Evolutionary conservation across 192 early-diverging fungal genomes (phyloP), one percentile per base, ranked within the genome.

Genomic region (Jimgerdemannia lactiflua): DNA sequence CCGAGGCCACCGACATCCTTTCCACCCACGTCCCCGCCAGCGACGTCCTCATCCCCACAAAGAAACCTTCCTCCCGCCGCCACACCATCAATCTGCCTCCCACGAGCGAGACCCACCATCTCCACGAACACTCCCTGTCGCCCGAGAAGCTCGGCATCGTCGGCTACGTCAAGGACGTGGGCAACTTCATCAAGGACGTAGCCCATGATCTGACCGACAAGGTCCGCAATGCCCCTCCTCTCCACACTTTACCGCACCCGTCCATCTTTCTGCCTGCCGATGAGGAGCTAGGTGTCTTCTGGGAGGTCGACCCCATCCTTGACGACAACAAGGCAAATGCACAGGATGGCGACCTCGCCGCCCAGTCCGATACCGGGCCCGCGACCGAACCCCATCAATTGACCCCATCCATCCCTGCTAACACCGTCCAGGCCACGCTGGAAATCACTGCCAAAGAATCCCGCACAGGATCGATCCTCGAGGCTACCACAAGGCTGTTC

Each of bases 101-200:
- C 8, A 59, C 6, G 49, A 59, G 49, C 49, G 29, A 29, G 29
- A 29, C 49, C 49, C 2, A 59, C 49, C 64, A 64, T 40, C 29
- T 71, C 42, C 42, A 67, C 20, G 72, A 78, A 29, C 80, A 83
- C 41, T 77, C 71, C 7, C 73, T 83, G 20, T 79, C 78, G 18
- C 81, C 81, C 3, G 81, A 83, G 69, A 79, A 83, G 65, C 64
- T 83, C 3, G 81, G 81, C 20, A 75, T 83, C 4, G 73, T 71
- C 11, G 81, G 81, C 20, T 83, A 83, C 69, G 78, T 83, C 17
- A 76, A 75, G 74, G 81, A 83, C 70, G 81, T 83, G 7, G 81
- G 75, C 54, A 78, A 78, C 2, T 83, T 83, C 71, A 75, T 83
- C 14, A 76, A 71, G 11, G 81, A 83, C 71, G 65, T 67, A 4